Evolutionary conservation across 1,284 basidiomycete genomes (phyloP), one percentile per base, ranked within the genome.

Genomic region (Chiua sp.): DNA sequence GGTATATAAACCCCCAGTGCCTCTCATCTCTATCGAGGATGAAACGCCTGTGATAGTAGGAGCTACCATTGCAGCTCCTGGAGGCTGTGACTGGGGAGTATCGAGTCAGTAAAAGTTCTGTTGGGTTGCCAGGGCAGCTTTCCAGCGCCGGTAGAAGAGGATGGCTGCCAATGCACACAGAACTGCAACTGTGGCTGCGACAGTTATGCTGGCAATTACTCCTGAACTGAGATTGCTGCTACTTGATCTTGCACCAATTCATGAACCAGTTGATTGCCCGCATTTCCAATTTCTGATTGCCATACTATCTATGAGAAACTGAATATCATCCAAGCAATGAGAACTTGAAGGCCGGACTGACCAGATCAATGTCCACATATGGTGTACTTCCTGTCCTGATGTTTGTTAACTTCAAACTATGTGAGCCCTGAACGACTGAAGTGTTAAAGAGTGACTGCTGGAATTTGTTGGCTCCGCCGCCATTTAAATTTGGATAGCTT

Each of bases 281-380:
- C 13, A n/a, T 33, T 63, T 26, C 73, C 73, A 37, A 75, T 13
- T 56, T 74, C 64, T 2, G 74, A 73, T 59, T 73, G 63, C 72
- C 72, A 74, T 12, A 60, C 62, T 15, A 74, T 66, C 72, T 73
- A 47, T 37, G 47, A 7, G 23, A 47, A 26, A 7, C 60, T 30
- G 37, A 55, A 28, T 2, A 5, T 28, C 10, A 44, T 44, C 39
- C 7, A 20, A 42, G 7, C 10, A 22, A 39, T 8, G 0, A 22
- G 2, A n/a, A 32, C 33, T 4, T 18, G 39, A n/a, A 35, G 18
- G 37, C 4, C 51, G 13, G 20, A 56, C 65, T 52, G 20, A 75
- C 75, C 62, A 69, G 71, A 39, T 79, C 78, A n/a, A 79, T 66
- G 51, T 69, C 73, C 50, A 76, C 69, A 44, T 66, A 68, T 26